phyloP scores from a whole-genome alignment of 2,329 filamentous ascomycete genomes.

The Colletotrichum salicis region DNA sequence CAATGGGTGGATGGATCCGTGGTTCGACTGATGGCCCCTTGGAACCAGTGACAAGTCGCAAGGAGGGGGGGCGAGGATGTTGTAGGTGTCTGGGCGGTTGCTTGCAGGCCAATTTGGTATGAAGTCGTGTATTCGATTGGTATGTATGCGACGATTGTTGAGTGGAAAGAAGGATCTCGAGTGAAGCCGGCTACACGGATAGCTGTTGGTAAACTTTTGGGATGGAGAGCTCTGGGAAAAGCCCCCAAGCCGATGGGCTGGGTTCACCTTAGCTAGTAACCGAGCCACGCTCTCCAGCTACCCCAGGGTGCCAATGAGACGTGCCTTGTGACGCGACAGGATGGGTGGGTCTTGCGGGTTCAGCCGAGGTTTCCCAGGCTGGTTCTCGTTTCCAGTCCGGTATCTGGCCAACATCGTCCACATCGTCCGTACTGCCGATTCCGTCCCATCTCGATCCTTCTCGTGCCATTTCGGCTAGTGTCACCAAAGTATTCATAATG shows the following conservation, averaged over 20 bases:
- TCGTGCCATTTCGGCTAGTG: too few relatives aligned
- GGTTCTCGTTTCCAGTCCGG: neutral
- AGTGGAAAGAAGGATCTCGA: neutral
- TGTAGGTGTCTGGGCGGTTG: too few relatives aligned
- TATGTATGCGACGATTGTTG: neutral
- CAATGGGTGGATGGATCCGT: neutral
- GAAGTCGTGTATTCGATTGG: neutral
- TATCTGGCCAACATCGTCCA: neutral
- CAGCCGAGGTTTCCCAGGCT: slow-evolving; percentile 22
- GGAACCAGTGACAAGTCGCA: neutral
- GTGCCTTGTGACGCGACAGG: slow-evolving; percentile 21
- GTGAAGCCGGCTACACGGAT: neutral
- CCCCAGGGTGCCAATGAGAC: slow-evolving; percentile 5
- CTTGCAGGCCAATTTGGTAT: neutral
- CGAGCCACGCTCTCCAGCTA: neutral
- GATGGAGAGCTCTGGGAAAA: neutral
- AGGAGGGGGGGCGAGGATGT: neutral
- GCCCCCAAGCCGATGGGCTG: neutral
- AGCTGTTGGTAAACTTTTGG: neutral
- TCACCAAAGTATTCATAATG: too few relatives aligned
- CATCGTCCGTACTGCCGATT: neutral
- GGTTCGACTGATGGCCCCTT: neutral
- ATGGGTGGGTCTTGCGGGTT: slow-evolving; percentile 4
- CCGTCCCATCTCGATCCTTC: neutral
- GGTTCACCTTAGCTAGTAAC: neutral